Percentiles rank a stretch among this genome's conserved stretches.
These are phyloP conservation scores for Pleomassaria siparia DNA, from an alignment of 2,329 filamentous ascomycete species.

Conservation along the genomic window DNA sequence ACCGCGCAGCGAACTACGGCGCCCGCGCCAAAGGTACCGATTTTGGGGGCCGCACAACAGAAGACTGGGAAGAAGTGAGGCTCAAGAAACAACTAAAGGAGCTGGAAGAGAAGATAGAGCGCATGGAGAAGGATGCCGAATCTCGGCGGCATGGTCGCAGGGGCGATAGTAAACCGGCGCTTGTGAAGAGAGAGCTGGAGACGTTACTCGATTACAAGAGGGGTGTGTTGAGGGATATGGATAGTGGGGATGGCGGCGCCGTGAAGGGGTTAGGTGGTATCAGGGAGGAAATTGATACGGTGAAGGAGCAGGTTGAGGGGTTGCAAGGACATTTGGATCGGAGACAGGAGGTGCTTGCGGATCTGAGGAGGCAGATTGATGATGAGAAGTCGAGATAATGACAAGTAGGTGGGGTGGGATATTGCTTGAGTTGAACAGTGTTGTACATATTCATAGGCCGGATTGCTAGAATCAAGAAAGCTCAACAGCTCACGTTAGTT, in stretches of 20 bases:
- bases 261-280: conserved; percentile 71
- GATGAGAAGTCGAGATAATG: conserved; percentile 64
- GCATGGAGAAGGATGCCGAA: conserved; percentile 73
- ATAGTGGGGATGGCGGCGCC: conserved; percentile 68
- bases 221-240: conserved; percentile 72
- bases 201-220: conserved; percentile 95
- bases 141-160: conserved; percentile 58
- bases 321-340: conserved; percentile 79
- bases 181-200: conserved; percentile 92
- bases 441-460: too few species aligned
- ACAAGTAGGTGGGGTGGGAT: too few species aligned
- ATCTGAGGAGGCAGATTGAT: conserved; percentile 80
- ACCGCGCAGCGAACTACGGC: conserved; percentile 68
- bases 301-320: conserved; percentile 93
- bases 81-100: conserved; percentile 90
- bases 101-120: conserved; percentile 82
- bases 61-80: conserved; percentile 96
- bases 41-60: conserved; percentile 80
- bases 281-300: conserved; percentile 80
- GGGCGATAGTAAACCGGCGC: conserved; percentile 76
- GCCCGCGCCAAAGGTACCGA: conserved; percentile 79
- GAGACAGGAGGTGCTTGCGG: conserved; percentile 73
- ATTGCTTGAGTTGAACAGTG: too few species aligned
- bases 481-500: too few species aligned
- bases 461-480: too few species aligned